Base-by-base conservation (phyloP, 2,329 filamentous ascomycete genomes). In the Plenodomus tracheiphilus region DNA sequence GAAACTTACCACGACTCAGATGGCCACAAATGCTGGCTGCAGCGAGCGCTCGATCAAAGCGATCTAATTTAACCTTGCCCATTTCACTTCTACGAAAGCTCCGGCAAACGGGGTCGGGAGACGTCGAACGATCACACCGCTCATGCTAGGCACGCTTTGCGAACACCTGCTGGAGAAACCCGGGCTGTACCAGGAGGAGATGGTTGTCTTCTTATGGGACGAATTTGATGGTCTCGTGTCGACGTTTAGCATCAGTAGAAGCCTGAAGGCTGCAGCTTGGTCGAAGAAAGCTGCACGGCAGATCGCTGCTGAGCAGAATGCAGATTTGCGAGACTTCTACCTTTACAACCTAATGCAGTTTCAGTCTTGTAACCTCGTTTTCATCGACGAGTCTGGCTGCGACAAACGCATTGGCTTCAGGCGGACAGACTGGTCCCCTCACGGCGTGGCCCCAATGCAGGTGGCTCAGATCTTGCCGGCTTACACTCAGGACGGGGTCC, bases 331-430 rank as follows among this genome's bases (percentile, higher is more conserved):
- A 55, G 68, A 72, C 47, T 56, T 61, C 20, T 73, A 74, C 47
- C 58, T 69, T 20, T 49, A 72, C 49, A 64, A 66, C 8, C 39
- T 72, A 15, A 70, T 64, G 2, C 51, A 54, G 1, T 71, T 69
- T 43, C 47, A 51, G 7, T 70, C 62, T 1, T 69, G 71, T 47
- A 60, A 74, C 19, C 51, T 71, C 13, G 62, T 75, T 5, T 74
- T 58, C 44, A 56, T 74, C 32, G 65, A 75, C 48, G 62, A 76
- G 53, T 74, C 73, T 47, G 65, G 70, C 4, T 73, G 60, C 54
- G 65, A 75, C 47, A 73, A 68, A 53, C 55, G 58, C 18, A 56
- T 63, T 51, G 64, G 70, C 15, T 68, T 64, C 47, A 55, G 71
- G 46, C 55, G 65, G n/a, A 72, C 54, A 10, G 66, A 65, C 7